Base-by-base conservation (phyloP, 2,329 filamentous ascomycete genomes). In the Fusarium globosum region DNA sequence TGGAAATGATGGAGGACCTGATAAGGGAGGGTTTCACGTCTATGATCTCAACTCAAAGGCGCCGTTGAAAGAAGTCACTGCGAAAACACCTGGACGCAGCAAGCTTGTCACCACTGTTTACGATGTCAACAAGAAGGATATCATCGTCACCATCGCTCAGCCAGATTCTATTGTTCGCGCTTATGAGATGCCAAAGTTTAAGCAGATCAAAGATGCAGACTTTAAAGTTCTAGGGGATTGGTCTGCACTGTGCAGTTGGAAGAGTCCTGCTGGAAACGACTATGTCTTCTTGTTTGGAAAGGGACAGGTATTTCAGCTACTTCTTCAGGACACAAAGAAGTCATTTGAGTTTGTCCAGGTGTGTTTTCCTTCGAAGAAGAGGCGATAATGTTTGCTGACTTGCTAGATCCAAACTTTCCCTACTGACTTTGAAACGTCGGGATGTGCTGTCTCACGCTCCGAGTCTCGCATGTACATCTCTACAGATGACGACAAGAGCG, bases 281-380 rank as follows among this genome's bases (percentile, higher is more conserved):
- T 87, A 86, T 63, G 57, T 86, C 8, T 87, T 82, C 68, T 72
- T 86, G 16, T 86, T 87, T 62, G 85, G 85, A 10, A 87, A 87
- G 73, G 77, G 71, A 1, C 74, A 82, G 43, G 82, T 77, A 3
- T 77, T 82, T 16, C 81, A 86, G 28, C 80, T 84, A 18, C 77
- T 87, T 0, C 52, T 86, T 9, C 79, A 82, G 11, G 68, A 77
- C 28, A 71, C 39, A 0, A 73, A 78, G 15, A 75, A 69, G 15
- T 63, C 73, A 3, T 59, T 81, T 16, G 81, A 85, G 65, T 72
- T 86, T 45, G 61, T 85, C 8, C 82, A 85, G 81, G 81, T 81
- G 41, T 18, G 64, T 16, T 11, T 7, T 3, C 14, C 4, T 4
- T 36, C 16, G 33, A 30, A 28, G 0, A 36, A 11, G 20, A 13